These are phyloP conservation scores for Onygenales sp. DNA, from an alignment of 2,329 filamentous ascomycete genomes.

Conservation along the genomic window DNA sequence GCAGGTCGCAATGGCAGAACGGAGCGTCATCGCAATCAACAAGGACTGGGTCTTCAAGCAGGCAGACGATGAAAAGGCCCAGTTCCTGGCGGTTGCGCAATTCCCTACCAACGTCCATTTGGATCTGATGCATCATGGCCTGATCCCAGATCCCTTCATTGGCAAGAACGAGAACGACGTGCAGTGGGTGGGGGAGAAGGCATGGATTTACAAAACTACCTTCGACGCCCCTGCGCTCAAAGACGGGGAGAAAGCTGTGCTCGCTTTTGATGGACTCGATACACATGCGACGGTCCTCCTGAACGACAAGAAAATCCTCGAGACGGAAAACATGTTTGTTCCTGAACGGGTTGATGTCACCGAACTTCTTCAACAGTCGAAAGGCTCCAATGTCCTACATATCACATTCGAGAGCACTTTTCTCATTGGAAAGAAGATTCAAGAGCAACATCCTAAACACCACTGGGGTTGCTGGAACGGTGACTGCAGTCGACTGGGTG, in stretches of 20 bases:
- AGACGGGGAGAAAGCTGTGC: conserved; percentile 37
- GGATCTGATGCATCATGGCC: conserved; percentile 18
- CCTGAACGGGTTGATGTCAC: conserved; percentile 58
- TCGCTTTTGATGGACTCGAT: conserved; percentile 64
- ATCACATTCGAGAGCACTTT: conserved; percentile 51
- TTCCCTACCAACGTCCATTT: conserved; percentile 25
- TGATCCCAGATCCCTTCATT: conserved; percentile 21
- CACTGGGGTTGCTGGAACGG: conserved; percentile 40
- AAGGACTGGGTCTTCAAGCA: conserved; percentile 21
- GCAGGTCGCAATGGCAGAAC: conserved; percentile 10
- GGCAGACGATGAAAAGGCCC: conserved; percentile 12
- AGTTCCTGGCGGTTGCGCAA: conserved; percentile 20
- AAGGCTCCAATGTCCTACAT: conserved; percentile 35
- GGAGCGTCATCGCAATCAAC: conserved; percentile 12
- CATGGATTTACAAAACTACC: conserved; percentile 35
- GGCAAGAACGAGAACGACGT: conserved; percentile 20
- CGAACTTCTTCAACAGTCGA: conserved; percentile 28
- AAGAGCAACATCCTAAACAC: conserved; percentile 40
- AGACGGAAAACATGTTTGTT: conserved; percentile 65
- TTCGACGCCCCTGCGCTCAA: conserved; percentile 41
- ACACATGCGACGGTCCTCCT: conserved; percentile 63
- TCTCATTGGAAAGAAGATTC: conserved; percentile 44
- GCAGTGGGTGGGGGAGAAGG: conserved; percentile 23
- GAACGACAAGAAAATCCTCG: conserved; percentile 55
- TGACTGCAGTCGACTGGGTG: conserved; percentile 47